Evolutionary conservation across 495 filamentous ascomycete genomes (phyloP).

Genomic region (Trichoderma gamsii): DNA sequence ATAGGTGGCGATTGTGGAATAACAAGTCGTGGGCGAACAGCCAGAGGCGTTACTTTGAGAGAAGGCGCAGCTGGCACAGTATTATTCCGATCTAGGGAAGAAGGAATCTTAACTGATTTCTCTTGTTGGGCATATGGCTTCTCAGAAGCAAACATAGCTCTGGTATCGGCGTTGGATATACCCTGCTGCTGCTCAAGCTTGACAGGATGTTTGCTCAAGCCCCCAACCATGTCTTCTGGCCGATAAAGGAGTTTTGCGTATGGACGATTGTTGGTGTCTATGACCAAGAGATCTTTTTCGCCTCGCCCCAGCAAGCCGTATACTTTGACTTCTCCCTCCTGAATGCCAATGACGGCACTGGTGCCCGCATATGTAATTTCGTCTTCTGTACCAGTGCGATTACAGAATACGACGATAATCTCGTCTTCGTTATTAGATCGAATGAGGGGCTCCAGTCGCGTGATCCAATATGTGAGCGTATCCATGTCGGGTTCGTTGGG

Average conservation of each 20-base stretch:
- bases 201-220: background rate
- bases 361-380: conserved; percentile 76
- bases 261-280: conserved; percentile 44
- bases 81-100: background rate
- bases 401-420: conserved; percentile 75
- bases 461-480: conserved; percentile 87
- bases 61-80: background rate
- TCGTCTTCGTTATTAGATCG: conserved; percentile 50
- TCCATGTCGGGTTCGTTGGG: conserved; percentile 63
- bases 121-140: background rate
- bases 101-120: no score
- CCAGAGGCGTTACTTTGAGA: conserved; percentile 16
- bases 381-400: conserved; percentile 67
- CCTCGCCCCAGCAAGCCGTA: conserved; percentile 63
- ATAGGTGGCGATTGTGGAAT: conserved; percentile 17
- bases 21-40: conserved; percentile 14
- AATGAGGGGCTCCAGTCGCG: conserved; percentile 69
- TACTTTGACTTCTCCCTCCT: conserved; percentile 58
- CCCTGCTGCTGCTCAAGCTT: background rate
- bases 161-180: background rate
- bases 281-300: conserved; percentile 57
- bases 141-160: background rate
- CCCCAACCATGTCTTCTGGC: background rate
- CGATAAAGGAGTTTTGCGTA: conserved; percentile 14
- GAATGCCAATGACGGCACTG: conserved; percentile 72